These are phyloP conservation scores for Teunomyces atbi DNA, from an alignment of 805 yeast genomes.

Conservation along the genomic window DNA sequence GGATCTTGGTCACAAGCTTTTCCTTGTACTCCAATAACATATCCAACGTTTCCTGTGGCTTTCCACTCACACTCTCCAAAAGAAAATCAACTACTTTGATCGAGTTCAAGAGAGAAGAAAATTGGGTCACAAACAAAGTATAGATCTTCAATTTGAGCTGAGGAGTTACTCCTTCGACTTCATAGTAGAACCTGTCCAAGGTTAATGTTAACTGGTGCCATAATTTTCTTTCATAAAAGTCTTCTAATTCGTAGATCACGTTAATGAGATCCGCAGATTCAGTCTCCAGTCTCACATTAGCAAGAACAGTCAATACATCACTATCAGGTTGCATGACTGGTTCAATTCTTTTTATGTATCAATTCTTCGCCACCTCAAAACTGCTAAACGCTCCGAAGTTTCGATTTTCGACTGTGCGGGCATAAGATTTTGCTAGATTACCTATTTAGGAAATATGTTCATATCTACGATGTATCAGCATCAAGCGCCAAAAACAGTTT, in stretches of 20 bases:
- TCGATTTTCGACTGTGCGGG: neutral
- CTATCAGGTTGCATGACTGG: slow-evolving; percentile 41
- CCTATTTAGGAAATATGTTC: slow-evolving; percentile 8
- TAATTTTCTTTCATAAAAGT: slow-evolving; percentile 79
- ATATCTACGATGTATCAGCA: neutral
- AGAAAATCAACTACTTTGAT: slow-evolving; percentile 76
- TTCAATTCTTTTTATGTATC: slow-evolving; percentile 2
- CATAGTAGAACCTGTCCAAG: slow-evolving; percentile 55
- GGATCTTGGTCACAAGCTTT: slow-evolving; percentile 23
- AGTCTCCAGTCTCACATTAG: slow-evolving; percentile 62
- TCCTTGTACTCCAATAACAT: slow-evolving; percentile 35
- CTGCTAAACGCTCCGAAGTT: neutral
- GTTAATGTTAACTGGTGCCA: slow-evolving; percentile 91
- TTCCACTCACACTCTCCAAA: slow-evolving; percentile 44
- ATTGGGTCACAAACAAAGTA: slow-evolving; percentile 64
- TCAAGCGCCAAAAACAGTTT: slow-evolving; percentile 14
- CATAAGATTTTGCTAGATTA: slow-evolving; percentile 5
- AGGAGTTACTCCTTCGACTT: slow-evolving; percentile 33
- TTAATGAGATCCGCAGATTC: slow-evolving; percentile 60
- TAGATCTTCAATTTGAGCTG: slow-evolving; percentile 64
- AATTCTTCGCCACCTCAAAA: neutral
- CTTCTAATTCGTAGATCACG: slow-evolving; percentile 70
- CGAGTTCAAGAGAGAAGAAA: slow-evolving; percentile 72
- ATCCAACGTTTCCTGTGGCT: slow-evolving; percentile 28
- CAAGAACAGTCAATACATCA: slow-evolving; percentile 47